These are phyloP conservation scores for Lactarius sanguifluus DNA, from an alignment of 768 basidiomycete genomes.

Conservation along the genomic window DNA sequence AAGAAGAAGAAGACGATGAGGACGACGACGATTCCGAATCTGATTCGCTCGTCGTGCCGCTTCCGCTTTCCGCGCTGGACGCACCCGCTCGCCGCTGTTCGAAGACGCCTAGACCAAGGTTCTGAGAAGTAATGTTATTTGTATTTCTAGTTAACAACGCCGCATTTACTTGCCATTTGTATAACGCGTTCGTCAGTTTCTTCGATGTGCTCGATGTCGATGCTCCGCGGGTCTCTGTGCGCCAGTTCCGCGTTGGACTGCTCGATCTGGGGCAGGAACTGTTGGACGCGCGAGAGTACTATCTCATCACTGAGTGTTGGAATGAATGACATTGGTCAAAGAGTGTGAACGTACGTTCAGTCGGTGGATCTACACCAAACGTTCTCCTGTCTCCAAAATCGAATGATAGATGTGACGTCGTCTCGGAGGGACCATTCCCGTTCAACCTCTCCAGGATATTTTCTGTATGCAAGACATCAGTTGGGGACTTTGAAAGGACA, in stretches of 20 bases:
- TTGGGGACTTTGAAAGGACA: background rate
- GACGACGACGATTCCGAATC: background rate
- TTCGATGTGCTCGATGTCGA: slow-evolving; percentile 69
- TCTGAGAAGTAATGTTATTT: slow-evolving; percentile 15
- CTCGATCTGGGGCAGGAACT: slow-evolving; percentile 65
- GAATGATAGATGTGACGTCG: slow-evolving; percentile 21
- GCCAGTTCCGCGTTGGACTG: slow-evolving; percentile 60
- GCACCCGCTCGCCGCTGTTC: slow-evolving; percentile 28
- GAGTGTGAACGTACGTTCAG: slow-evolving; percentile 25
- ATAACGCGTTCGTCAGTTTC: slow-evolving; percentile 53
- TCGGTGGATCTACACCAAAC: slow-evolving; percentile 29
- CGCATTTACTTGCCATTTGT: slow-evolving; percentile 51
- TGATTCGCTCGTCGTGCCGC: background rate
- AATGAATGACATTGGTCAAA: background rate
- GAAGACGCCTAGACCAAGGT: slow-evolving; percentile 34
- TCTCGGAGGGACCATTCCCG: slow-evolving; percentile 14
- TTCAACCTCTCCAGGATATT: slow-evolving; percentile 27
- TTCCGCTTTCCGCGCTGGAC: slow-evolving; percentile 18
- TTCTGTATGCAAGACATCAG: slow-evolving; percentile 18
- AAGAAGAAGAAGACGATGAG: background rate
- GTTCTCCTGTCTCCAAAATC: slow-evolving; percentile 32
- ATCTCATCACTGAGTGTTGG: slow-evolving; percentile 8
- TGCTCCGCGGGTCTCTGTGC: slow-evolving; percentile 50
- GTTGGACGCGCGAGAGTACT: slow-evolving; percentile 67
- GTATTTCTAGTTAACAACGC: background rate